Percentiles rank a stretch among this genome's conserved stretches.
Conservation (phyloP, 768 basidiomycete species). For the Mycena chlorophos region DNA sequence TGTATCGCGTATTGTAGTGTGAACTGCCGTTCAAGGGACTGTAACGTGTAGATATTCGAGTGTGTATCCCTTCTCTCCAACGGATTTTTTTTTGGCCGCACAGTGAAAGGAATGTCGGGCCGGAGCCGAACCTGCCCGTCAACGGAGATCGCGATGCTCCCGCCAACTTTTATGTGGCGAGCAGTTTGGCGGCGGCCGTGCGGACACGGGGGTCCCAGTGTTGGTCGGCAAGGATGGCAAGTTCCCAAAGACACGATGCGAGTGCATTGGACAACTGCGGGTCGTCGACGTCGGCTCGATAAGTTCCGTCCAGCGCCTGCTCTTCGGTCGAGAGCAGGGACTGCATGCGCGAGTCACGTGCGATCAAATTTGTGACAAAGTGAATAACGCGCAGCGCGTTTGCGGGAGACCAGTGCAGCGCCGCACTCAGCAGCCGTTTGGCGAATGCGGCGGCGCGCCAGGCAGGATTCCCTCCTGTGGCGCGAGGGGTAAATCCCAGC, state of each 20-base stretch:
- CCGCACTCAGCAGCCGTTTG: slow-evolving; percentile 83
- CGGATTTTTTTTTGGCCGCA: neutral
- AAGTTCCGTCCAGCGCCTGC: slow-evolving; percentile 79
- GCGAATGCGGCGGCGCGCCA: slow-evolving; percentile 88
- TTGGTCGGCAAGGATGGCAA: slow-evolving; percentile 57
- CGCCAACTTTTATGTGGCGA: slow-evolving; percentile 32
- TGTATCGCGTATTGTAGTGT: slow-evolving; percentile 4
- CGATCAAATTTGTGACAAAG: slow-evolving; percentile 71
- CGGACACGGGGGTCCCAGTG: slow-evolving; percentile 73
- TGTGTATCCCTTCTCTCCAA: neutral
- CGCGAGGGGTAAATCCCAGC: slow-evolving; percentile 77
- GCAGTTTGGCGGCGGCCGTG: slow-evolving; percentile 60
- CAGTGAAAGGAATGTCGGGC: too few species aligned
- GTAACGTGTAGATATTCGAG: slow-evolving; percentile 7
- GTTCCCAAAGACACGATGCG: slow-evolving; percentile 85
- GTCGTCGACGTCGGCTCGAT: slow-evolving; percentile 84
- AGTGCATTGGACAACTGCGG: slow-evolving; percentile 83
- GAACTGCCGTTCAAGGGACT: neutral
- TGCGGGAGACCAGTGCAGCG: slow-evolving; percentile 77
- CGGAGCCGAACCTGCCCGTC: too few species aligned
- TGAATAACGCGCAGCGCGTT: slow-evolving; percentile 67
- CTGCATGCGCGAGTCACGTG: slow-evolving; percentile 78
- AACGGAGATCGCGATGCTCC: neutral
- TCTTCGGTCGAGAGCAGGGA: slow-evolving; percentile 87
- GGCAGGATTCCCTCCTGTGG: slow-evolving; percentile 55